phyloP scores from a whole-genome alignment of 352 stramenopile genomes.

The Phytophthora sansomeana region DNA sequence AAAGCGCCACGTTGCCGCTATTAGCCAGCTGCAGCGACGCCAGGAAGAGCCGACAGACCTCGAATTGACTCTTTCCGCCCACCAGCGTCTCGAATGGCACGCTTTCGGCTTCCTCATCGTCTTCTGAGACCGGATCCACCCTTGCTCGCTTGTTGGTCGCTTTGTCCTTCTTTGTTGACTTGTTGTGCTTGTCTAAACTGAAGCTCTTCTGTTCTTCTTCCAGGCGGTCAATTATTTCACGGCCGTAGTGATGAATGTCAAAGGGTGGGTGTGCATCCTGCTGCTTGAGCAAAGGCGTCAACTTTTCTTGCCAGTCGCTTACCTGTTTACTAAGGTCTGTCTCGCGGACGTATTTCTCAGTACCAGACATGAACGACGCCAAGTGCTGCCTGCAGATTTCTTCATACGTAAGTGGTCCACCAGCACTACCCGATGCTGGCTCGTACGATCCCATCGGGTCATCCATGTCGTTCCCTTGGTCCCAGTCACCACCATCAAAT shows the following conservation, averaged over 20 bases:
- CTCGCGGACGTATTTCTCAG: constrained; percentile 81
- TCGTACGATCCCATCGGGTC: constrained; percentile 36
- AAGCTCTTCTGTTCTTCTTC: constrained; percentile 44
- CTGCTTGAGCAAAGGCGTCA: constrained; percentile 75
- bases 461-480: constrained; percentile 31
- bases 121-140: constrained; percentile 15
- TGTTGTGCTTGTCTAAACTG: constrained; percentile 36
- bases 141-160: constrained; percentile 38
- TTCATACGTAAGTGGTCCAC: constrained; percentile 62
- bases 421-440: constrained; percentile 5
- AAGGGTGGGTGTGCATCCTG: constrained; percentile 74
- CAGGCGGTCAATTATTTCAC: constrained; percentile 63
- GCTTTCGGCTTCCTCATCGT: constrained; percentile 24
- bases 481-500: constrained; percentile 43
- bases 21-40: constrained; percentile 93
- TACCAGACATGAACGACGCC: constrained; percentile 84
- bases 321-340: constrained; percentile 67
- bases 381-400: constrained; percentile 81
- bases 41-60: constrained; percentile 92
- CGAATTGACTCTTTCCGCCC: constrained; percentile 59
- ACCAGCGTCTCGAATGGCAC: constrained; percentile 72
- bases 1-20: constrained; percentile 87
- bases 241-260: constrained; percentile 78
- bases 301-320: constrained; percentile 79
- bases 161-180: constrained; percentile 18